These are phyloP conservation scores for Aspergillus ibericus DNA, from an alignment of 2,329 filamentous ascomycete species.

Conservation along the genomic window DNA sequence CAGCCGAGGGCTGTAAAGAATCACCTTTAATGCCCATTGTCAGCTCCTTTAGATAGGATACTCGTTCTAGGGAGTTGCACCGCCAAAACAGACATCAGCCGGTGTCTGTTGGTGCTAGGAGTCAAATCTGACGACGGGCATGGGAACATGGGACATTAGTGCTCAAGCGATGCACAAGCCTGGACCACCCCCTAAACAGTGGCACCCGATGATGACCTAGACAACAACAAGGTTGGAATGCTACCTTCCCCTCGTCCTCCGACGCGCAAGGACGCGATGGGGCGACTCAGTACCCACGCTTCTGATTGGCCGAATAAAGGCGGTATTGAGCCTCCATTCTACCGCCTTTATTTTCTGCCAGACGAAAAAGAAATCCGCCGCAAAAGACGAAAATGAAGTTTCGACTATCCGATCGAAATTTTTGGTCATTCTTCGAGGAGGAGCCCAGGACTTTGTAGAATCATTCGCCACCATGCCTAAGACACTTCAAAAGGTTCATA, in stretches of 20 bases:
- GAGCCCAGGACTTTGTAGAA: neutral
- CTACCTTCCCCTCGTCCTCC: constrained; percentile 25
- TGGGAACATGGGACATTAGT: constrained; percentile 5
- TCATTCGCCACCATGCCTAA: constrained; percentile 62
- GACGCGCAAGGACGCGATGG: constrained; percentile 37
- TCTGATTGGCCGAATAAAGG: constrained; percentile 20
- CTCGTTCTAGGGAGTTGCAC: constrained; percentile 27
- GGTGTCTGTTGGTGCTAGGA: constrained; percentile 6
- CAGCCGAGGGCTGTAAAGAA: constrained; percentile 6
- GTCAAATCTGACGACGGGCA: neutral
- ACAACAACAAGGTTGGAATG: constrained; percentile 36
- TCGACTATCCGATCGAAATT: neutral
- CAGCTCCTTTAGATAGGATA: constrained; percentile 30
- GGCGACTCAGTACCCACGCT: neutral
- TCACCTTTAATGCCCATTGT: constrained; percentile 50
- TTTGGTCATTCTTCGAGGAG: constrained; percentile 2
- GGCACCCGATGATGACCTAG: constrained; percentile 18
- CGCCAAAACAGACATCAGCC: constrained; percentile 21
- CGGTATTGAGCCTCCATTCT: constrained; percentile 8
- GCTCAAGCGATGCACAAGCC: neutral
- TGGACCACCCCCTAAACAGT: constrained; percentile 2
- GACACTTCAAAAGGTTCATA: constrained; percentile 77
- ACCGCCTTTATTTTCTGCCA: constrained; percentile 38
- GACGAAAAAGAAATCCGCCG: constrained; percentile 26
- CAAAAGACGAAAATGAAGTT: constrained; percentile 6